Conservation (phyloP, 495 filamentous ascomycete species). For the Penicillium macrosclerotiorum region DNA sequence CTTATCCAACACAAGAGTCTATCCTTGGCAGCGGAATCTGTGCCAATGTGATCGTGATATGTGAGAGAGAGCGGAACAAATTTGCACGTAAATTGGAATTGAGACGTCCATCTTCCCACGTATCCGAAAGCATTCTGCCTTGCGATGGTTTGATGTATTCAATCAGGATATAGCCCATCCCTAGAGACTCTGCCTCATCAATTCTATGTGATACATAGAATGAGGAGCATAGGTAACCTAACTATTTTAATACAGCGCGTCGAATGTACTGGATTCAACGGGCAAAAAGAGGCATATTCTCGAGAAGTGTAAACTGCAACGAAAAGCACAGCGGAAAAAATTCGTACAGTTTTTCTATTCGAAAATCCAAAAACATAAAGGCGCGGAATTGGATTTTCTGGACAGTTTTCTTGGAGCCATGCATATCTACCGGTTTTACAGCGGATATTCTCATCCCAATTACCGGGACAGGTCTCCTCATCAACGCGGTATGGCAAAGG, state of each 20-base stretch:
- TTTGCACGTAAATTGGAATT: slow-evolving; percentile 19
- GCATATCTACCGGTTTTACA: slow-evolving; percentile 32
- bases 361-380: slow-evolving; percentile 37
- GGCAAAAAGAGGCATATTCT: slow-evolving; percentile 26
- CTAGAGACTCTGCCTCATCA: slow-evolving; percentile 2
- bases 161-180: slow-evolving; percentile 31
- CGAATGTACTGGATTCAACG: slow-evolving; percentile 21
- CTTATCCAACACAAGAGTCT: slow-evolving; percentile 25
- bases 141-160: slow-evolving; percentile 27
- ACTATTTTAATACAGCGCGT: slow-evolving; percentile 15
- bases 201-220: slow-evolving; percentile 20
- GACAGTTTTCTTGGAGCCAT: slow-evolving; percentile 18
- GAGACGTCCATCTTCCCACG: slow-evolving; percentile 25
- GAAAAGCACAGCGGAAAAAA: background rate
- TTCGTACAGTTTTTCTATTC: slow-evolving; percentile 23
- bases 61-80: slow-evolving; percentile 29
- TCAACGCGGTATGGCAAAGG: slow-evolving; percentile 33
- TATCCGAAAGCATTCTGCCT: slow-evolving; percentile 34
- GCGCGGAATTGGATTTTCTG: slow-evolving; percentile 20
- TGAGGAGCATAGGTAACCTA: slow-evolving; percentile 24
- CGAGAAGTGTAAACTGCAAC: slow-evolving; percentile 28
- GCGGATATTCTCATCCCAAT: slow-evolving; percentile 34
- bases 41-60: slow-evolving; percentile 23
- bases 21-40: slow-evolving; percentile 25
- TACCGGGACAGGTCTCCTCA: slow-evolving; percentile 29